Evolutionary conservation across 176 grass and related monocot genomes (phyloP).

Genomic region (Carex myosuroides): DNA sequence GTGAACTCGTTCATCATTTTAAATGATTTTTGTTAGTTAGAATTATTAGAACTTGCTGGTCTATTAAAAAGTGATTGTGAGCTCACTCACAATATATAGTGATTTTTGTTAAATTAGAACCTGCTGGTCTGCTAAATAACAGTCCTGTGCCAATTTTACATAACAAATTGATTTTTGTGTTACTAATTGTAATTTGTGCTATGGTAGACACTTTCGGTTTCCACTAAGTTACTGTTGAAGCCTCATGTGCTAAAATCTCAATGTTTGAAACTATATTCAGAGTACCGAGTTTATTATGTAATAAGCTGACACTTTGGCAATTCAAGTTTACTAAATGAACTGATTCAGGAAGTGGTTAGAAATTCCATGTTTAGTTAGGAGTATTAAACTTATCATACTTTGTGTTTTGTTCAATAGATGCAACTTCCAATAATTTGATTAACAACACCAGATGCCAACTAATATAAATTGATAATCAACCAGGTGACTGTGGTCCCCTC

Average conservation of each 20-base stretch:
- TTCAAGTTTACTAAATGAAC: neutral
- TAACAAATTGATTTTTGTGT: neutral
- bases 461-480: neutral
- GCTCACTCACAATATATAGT: neutral
- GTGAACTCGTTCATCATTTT: neutral
- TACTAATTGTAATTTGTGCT: neutral
- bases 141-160: neutral
- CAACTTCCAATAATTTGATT: neutral
- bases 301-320: neutral
- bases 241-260: neutral
- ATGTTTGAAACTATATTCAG: neutral
- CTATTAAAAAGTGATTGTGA: neutral
- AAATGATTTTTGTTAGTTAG: neutral
- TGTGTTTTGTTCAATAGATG: neutral
- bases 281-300: neutral
- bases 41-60: neutral
- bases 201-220: neutral
- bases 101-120: no score
- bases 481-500: constrained; percentile 59
- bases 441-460: neutral
- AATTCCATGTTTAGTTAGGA: neutral
- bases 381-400: neutral
- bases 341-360: neutral
- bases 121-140: neutral
- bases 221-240: neutral